phyloP scores from a whole-genome alignment of 345 rosid species.

The Boechera stricta region DNA sequence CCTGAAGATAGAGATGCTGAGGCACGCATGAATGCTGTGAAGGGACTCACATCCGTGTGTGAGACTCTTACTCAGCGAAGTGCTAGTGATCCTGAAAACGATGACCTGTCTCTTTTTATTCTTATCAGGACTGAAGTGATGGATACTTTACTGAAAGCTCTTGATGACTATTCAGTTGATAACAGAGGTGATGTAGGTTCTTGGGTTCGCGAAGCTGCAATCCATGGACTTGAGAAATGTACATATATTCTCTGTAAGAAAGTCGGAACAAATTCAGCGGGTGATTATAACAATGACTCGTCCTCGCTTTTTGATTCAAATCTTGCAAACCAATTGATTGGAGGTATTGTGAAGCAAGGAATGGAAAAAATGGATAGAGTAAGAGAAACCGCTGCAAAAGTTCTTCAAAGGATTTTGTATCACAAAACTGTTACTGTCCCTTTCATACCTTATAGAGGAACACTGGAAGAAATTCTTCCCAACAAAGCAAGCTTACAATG shows the following conservation, averaged over 20 bases:
- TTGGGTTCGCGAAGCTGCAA: slow-evolving; percentile 98
- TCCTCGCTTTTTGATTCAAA: slow-evolving; percentile 58
- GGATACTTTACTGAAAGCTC: slow-evolving; percentile 76
- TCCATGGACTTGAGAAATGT: slow-evolving; percentile 85
- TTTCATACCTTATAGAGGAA: slow-evolving; percentile 69
- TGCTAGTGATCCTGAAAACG: slow-evolving; percentile 46
- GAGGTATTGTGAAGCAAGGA: slow-evolving; percentile 80
- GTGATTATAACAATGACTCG: slow-evolving; percentile 39
- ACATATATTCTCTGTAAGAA: slow-evolving; percentile 69
- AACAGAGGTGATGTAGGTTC: slow-evolving; percentile 98
- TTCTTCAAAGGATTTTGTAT: slow-evolving; percentile 76
- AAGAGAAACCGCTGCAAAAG: slow-evolving; percentile 87
- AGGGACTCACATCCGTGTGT: slow-evolving; percentile 78
- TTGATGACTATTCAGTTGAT: slow-evolving; percentile 90
- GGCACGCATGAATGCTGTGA: slow-evolving; percentile 91
- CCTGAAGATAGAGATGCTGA: slow-evolving; percentile 94
- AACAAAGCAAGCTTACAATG: slow-evolving; percentile 60
- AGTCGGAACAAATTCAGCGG: slow-evolving; percentile 38
- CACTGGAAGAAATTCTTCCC: slow-evolving; percentile 71
- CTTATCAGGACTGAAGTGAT: slow-evolving; percentile 80
- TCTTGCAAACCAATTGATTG: slow-evolving; percentile 64
- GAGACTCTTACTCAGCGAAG: slow-evolving; percentile 65
- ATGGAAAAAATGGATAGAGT: slow-evolving; percentile 92
- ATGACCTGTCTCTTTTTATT: slow-evolving; percentile 55
- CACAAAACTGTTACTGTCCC: slow-evolving; percentile 56